Conservation (phyloP, 23 red algal genomes). For the Gracilaria caudata region DNA sequence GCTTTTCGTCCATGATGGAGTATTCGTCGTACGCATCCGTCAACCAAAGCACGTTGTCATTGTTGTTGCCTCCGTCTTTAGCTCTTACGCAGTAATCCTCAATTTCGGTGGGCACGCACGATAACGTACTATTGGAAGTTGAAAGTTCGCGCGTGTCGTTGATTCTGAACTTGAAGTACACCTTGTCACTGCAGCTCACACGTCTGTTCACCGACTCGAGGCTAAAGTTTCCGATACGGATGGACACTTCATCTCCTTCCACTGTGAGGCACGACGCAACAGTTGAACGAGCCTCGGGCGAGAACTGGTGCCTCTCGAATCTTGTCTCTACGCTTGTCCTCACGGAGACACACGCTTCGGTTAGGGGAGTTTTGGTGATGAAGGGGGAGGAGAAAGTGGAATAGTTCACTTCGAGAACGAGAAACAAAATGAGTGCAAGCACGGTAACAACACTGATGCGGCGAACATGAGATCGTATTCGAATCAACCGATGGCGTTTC, state of each 20-base stretch:
- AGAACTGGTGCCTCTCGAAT: background rate
- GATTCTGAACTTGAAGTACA: slow-evolving; percentile 5
- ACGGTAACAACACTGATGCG: background rate
- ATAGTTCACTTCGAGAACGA: background rate
- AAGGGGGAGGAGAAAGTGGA: background rate
- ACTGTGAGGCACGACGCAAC: background rate
- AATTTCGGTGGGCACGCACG: background rate
- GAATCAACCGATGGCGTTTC: background rate
- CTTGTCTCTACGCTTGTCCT: background rate
- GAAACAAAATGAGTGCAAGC: background rate
- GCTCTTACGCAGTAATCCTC: slow-evolving; percentile 6
- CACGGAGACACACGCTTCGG: background rate
- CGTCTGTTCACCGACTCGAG: background rate
- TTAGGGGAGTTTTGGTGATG: background rate
- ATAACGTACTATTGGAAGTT: background rate
- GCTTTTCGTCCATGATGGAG: background rate
- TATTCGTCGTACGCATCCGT: background rate
- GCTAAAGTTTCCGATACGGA: slow-evolving; percentile 17
- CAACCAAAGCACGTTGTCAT: slow-evolving; percentile 2
- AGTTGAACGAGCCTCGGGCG: background rate
- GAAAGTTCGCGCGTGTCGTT: background rate
- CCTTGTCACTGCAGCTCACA: slow-evolving; percentile 4
- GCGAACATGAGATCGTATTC: background rate
- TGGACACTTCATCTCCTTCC: background rate
- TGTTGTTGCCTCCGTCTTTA: background rate